Evolutionary conservation across 345 rosid genomes (phyloP).

Genomic region (Turritis glabra): DNA sequence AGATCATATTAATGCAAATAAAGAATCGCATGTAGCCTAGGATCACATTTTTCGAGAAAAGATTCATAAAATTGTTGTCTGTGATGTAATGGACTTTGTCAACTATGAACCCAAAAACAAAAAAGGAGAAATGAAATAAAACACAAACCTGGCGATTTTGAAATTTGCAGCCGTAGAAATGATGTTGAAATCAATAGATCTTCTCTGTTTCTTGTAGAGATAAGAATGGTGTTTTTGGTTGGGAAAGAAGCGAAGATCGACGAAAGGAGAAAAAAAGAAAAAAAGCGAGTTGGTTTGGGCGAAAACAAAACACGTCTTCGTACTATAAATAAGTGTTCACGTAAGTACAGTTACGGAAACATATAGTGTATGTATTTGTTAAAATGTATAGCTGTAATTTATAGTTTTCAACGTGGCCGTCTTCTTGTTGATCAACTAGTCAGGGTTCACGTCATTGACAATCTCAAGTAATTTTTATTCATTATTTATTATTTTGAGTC

Average conservation of each 20-base stretch:
- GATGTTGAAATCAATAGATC: constrained; percentile 14
- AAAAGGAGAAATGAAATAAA: neutral
- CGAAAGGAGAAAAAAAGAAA: neutral
- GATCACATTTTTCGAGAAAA: neutral
- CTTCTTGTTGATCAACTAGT: constrained; percentile 32
- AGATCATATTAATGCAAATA: neutral
- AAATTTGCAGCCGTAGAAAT: constrained; percentile 5
- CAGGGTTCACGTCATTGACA: constrained; percentile 33
- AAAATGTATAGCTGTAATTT: constrained; percentile 27
- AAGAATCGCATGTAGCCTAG: neutral
- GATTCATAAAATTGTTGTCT: neutral
- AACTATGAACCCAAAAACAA: neutral
- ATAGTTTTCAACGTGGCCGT: constrained; percentile 35
- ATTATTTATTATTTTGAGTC: neutral
- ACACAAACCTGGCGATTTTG: constrained; percentile 38
- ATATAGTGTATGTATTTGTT: neutral
- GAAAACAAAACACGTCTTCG: constrained; percentile 39
- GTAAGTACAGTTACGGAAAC: constrained; percentile 32
- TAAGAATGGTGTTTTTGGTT: constrained; percentile 16
- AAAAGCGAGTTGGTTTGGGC: constrained; percentile 24
- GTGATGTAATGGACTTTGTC: neutral
- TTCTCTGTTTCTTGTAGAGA: constrained; percentile 18
- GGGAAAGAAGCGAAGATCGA: constrained; percentile 9
- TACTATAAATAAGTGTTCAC: constrained; percentile 26
- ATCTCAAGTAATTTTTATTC: constrained; percentile 10